A percentile compares a stretch with the other conserved stretches of the same genome.
These are phyloP conservation scores for Gyromitra esculenta DNA, from an alignment of 2,329 filamentous ascomycete species.

Conservation along the genomic window DNA sequence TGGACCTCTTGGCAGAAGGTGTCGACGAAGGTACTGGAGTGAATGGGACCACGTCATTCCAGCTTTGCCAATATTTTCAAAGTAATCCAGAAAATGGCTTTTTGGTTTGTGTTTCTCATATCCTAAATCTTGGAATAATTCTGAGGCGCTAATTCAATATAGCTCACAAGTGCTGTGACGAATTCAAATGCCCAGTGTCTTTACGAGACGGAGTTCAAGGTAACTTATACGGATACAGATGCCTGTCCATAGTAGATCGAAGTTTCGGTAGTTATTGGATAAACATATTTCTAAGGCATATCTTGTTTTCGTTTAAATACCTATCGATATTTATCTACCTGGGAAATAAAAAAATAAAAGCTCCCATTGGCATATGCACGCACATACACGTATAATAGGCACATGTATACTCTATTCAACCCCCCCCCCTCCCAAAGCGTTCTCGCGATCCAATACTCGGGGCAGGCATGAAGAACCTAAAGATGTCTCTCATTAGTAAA, in stretches of 20 bases:
- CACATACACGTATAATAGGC: too few relatives aligned
- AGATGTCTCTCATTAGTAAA: too few relatives aligned
- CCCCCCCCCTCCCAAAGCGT: too few relatives aligned
- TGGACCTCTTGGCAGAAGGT: not conserved
- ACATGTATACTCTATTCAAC: too few relatives aligned
- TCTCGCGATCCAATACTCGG: too few relatives aligned
- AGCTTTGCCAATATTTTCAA: slow-evolving; percentile 14
- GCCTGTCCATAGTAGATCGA: not conserved
- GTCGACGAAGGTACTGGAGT: slow-evolving; percentile 6
- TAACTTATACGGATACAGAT: slow-evolving; percentile 13
- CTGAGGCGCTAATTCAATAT: not conserved
- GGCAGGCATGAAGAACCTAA: too few relatives aligned
- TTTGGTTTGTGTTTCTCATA: slow-evolving; percentile 5
- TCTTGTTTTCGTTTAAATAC: not conserved
- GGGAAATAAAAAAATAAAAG: too few relatives aligned
- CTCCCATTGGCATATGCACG: too few relatives aligned
- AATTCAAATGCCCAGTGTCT: not conserved
- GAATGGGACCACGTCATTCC: not conserved
- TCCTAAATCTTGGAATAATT: not conserved
- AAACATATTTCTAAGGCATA: not conserved
- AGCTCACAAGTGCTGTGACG: not conserved
- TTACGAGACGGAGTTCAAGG: slow-evolving; percentile 16
- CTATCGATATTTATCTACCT: not conserved
- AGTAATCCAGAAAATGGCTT: not conserved
- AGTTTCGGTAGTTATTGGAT: not conserved